A percentile compares a stretch with the other conserved stretches of the same genome.
Evolutionary conservation across 108 stramenopile genomes (phyloP).

Genomic region (Mayamaea pseudoterrestris): DNA sequence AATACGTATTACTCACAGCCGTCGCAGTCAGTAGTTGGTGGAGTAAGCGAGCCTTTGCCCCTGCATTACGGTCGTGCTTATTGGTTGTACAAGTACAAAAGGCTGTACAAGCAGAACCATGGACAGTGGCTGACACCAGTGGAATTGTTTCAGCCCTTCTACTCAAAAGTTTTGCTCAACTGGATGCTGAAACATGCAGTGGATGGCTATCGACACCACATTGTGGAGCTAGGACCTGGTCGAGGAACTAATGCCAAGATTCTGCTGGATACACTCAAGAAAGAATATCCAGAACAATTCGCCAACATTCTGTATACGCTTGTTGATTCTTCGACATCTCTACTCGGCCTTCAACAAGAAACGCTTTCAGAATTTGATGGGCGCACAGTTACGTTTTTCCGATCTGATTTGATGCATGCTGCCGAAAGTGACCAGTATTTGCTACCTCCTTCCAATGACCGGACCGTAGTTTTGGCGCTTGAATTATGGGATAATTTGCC

Average conservation of each 20-base stretch:
- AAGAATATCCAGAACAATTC: constrained; percentile 34
- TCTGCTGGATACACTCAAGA: constrained; percentile 40
- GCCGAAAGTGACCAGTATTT: constrained; percentile 33
- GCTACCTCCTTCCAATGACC: neutral
- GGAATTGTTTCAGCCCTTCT: constrained; percentile 64
- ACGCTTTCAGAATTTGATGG: constrained; percentile 30
- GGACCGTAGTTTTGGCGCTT: constrained; percentile 47
- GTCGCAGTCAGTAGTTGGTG: constrained; percentile 22
- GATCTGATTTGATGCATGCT: constrained; percentile 53
- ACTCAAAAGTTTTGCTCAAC: constrained; percentile 58
- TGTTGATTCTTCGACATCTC: constrained; percentile 62
- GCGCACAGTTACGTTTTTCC: constrained; percentile 37
- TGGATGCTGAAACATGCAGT: constrained; percentile 32
- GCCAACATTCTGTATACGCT: constrained; percentile 44
- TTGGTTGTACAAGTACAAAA: constrained; percentile 40
- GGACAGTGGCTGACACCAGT: constrained; percentile 84
- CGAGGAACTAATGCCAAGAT: constrained; percentile 71
- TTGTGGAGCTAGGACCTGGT: constrained; percentile 75
- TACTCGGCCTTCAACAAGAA: constrained; percentile 47
- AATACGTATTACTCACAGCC: constrained; percentile 40
- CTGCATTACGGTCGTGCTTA: constrained; percentile 66
- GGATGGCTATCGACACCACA: constrained; percentile 16
- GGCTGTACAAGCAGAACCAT: constrained; percentile 42
- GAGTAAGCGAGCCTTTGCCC: constrained; percentile 10
- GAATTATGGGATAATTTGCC: constrained; percentile 80